These are phyloP conservation scores for Solanum chilense DNA, from an alignment of 257 asterid genomes.

Conservation along the genomic window DNA sequence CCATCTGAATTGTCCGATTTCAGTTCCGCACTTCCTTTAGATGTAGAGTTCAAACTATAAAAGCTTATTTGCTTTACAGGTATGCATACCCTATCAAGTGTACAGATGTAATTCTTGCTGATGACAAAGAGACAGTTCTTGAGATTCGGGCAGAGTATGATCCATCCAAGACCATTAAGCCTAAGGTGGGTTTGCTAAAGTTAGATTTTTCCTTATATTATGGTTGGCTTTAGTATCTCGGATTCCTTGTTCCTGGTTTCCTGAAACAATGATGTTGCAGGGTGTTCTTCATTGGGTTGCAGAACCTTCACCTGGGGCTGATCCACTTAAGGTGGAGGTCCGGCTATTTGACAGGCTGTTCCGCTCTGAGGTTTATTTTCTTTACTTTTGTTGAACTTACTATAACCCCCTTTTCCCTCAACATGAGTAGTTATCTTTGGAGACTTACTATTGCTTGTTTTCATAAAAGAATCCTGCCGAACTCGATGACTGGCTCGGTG, in stretches of 20 bases:
- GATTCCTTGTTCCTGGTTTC: not conserved
- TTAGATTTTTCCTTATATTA: not conserved
- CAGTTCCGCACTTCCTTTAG: not conserved
- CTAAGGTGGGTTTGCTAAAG: conserved; percentile 44
- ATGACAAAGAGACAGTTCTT: conserved; percentile 50
- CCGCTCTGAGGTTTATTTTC: conserved; percentile 62
- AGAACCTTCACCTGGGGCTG: conserved; percentile 58
- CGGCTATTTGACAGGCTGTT: conserved; percentile 75
- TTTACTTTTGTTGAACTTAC: not conserved
- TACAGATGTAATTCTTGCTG: conserved; percentile 55
- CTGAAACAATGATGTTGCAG: conserved; percentile 19
- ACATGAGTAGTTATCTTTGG: not conserved
- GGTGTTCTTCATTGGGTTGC: conserved; percentile 98
- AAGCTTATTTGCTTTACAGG: conserved; percentile 27
- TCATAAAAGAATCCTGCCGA: conserved; percentile 66
- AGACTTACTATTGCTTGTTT: not conserved
- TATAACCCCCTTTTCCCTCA: not conserved
- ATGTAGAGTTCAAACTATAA: not conserved
- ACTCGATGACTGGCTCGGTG: conserved; percentile 79
- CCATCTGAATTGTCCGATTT: not conserved
- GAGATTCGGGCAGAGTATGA: conserved; percentile 82
- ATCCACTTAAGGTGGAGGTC: conserved; percentile 78
- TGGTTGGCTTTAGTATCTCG: not conserved
- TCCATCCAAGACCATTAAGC: conserved; percentile 66
- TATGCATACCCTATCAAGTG: conserved; percentile 90